A percentile compares a stretch with the other conserved stretches of the same genome.
These are phyloP conservation scores for Fusarium aywerte DNA, from an alignment of 2,329 filamentous ascomycete genomes.

Conservation along the genomic window DNA sequence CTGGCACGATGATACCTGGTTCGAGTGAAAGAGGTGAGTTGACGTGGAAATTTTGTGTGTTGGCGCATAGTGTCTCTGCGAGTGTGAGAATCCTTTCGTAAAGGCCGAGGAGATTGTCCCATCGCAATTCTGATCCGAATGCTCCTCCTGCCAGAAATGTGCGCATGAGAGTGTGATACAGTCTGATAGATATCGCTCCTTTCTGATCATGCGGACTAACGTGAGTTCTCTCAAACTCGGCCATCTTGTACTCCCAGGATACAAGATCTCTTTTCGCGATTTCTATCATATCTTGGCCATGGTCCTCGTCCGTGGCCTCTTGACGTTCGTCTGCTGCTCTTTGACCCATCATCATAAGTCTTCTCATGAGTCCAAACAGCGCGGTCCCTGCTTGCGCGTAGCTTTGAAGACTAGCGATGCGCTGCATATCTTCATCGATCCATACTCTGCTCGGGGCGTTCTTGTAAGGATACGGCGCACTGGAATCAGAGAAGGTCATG, in stretches of 20 bases:
- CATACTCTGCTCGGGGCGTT: conserved; percentile 19
- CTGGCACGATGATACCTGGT: conserved; percentile 48
- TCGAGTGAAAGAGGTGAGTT: conserved; percentile 47
- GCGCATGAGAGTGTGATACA: conserved; percentile 48
- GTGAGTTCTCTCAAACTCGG: conserved; percentile 32
- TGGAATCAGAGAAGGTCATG: conserved; percentile 50
- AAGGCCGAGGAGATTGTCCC: conserved; percentile 45
- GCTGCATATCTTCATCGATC: conserved; percentile 28
- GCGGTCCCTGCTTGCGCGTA: conserved; percentile 42
- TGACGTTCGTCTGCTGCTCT: neutral
- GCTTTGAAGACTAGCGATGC: conserved; percentile 18
- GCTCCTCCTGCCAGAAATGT: conserved; percentile 30
- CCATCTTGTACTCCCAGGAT: conserved; percentile 43
- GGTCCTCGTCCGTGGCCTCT: neutral
- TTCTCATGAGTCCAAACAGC: conserved; percentile 35
- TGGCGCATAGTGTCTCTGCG: conserved; percentile 31
- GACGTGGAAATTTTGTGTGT: conserved; percentile 22
- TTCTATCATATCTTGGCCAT: conserved; percentile 2
- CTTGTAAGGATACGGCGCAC: conserved; percentile 47
- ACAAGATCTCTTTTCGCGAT: conserved; percentile 23
- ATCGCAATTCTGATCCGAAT: conserved; percentile 45
- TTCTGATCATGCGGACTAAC: conserved; percentile 15
- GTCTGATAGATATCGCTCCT: conserved; percentile 38
- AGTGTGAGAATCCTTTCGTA: conserved; percentile 46
- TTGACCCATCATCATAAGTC: conserved; percentile 40